Conservation (phyloP, 345 rosid species). For the Nasturtium officinale region DNA sequence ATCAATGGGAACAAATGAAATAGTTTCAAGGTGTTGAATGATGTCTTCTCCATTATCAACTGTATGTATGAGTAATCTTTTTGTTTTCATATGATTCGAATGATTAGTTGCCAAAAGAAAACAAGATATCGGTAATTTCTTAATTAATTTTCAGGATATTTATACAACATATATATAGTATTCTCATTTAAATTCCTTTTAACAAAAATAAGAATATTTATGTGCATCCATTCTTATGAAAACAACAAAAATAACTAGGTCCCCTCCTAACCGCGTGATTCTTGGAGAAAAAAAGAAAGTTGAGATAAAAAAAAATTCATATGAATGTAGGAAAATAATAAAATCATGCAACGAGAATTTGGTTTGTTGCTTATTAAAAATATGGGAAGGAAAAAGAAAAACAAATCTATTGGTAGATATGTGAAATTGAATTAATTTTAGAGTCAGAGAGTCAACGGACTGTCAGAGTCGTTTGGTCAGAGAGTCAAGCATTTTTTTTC, state of each 20-base stretch:
- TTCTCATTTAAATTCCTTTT: no score
- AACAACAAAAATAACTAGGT: conserved; percentile 21
- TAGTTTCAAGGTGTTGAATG: no score
- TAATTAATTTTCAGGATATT: conserved; percentile 9
- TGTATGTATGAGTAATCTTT: background rate
- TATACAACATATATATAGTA: no score
- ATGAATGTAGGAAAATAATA: background rate
- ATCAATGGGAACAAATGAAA: conserved; percentile 6
- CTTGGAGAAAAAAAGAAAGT: conserved; percentile 15
- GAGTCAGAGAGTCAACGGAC: conserved; percentile 63
- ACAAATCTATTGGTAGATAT: conserved; percentile 4
- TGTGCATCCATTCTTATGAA: background rate
- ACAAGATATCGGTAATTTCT: background rate
- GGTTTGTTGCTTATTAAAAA: background rate
- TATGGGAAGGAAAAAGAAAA: background rate
- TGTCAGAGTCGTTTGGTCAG: conserved; percentile 54
- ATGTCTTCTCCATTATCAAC: background rate
- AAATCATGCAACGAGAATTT: background rate
- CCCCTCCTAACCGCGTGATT: conserved; percentile 21
- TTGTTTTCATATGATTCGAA: background rate
- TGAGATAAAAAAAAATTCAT: background rate
- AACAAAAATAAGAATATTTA: background rate
- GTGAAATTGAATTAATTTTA: conserved; percentile 30
- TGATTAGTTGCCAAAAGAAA: background rate
- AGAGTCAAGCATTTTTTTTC: conserved; percentile 44